A percentile compares a stretch with the other conserved stretches of the same genome.
Conservation (phyloP, 208 protist species). For the Crithidia bombi region DNA sequence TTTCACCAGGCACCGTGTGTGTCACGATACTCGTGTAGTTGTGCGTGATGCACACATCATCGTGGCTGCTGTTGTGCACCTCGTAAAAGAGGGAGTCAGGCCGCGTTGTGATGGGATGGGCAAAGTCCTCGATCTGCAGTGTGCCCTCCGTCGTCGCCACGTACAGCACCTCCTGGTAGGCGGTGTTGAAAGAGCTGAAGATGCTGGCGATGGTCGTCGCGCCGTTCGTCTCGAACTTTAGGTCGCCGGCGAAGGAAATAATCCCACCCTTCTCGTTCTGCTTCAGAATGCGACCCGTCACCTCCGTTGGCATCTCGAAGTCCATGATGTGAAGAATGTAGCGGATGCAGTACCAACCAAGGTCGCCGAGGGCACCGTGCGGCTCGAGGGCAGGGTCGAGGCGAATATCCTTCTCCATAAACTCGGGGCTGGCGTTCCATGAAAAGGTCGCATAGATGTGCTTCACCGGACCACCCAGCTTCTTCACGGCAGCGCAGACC, state of each 20-base stretch:
- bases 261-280: constrained; percentile 43
- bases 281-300: constrained; percentile 56
- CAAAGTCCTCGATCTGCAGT: constrained; percentile 49
- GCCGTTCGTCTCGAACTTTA: constrained; percentile 39
- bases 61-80: constrained; percentile 44
- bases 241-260: constrained; percentile 42
- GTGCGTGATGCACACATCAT: constrained; percentile 26
- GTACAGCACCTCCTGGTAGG: constrained; percentile 34
- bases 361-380: constrained; percentile 56
- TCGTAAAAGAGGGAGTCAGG: constrained; percentile 33
- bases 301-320: constrained; percentile 44
- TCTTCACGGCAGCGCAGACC: constrained; percentile 27
- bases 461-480: constrained; percentile 40
- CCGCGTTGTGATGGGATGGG: constrained; percentile 23
- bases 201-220: constrained; percentile 27
- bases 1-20: constrained; percentile 23
- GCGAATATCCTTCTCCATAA: constrained; percentile 50
- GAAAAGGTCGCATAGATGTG: constrained; percentile 49
- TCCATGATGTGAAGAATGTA: constrained; percentile 65
- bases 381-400: constrained; percentile 54
- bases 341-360: constrained; percentile 69
- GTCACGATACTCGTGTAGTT: constrained; percentile 16
- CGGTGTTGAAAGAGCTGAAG: constrained; percentile 42
- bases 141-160: constrained; percentile 40
- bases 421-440: constrained; percentile 29